phyloP scores from a whole-genome alignment of 108 stramenopile species.

The Cylindrotheca closterium region DNA sequence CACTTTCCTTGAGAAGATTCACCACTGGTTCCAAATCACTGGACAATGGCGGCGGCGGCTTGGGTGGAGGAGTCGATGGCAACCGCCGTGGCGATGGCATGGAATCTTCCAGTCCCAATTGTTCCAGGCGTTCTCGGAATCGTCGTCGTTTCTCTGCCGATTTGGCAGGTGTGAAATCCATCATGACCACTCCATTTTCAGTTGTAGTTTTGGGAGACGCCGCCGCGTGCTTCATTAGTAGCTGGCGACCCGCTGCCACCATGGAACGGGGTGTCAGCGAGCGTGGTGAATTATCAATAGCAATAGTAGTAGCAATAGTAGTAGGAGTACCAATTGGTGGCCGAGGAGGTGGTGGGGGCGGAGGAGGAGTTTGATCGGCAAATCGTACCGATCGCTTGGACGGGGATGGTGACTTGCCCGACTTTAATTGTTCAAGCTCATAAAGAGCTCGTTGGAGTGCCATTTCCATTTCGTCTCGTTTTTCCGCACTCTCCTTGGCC shows the following conservation, averaged over 20 bases:
- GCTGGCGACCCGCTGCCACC: constrained; percentile 47
- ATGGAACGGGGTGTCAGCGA: constrained; percentile 34
- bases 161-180: constrained; percentile 39
- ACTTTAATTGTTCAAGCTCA: constrained; percentile 45
- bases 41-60: background rate
- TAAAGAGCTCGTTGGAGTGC: constrained; percentile 51
- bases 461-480: constrained; percentile 61
- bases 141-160: constrained; percentile 36
- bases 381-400: constrained; percentile 30
- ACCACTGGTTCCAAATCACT: constrained; percentile 36
- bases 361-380: constrained; percentile 12
- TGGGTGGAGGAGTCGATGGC: constrained; percentile 9
- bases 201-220: constrained; percentile 8
- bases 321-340: background rate
- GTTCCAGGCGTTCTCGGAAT: constrained; percentile 22
- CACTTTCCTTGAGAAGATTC: constrained; percentile 60
- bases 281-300: constrained; percentile 7
- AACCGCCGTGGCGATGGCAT: constrained; percentile 3
- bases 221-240: no score
- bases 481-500: constrained; percentile 66
- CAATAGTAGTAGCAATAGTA: constrained; percentile 1
- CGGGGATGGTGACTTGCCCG: constrained; percentile 3
- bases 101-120: constrained; percentile 1
- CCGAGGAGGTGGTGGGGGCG: background rate
- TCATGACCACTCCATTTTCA: constrained; percentile 11